Evolutionary conservation across 1,284 basidiomycete species (phyloP), one percentile per base, ranked within the genome.

Genomic region (Hortiboletus rubellus): DNA sequence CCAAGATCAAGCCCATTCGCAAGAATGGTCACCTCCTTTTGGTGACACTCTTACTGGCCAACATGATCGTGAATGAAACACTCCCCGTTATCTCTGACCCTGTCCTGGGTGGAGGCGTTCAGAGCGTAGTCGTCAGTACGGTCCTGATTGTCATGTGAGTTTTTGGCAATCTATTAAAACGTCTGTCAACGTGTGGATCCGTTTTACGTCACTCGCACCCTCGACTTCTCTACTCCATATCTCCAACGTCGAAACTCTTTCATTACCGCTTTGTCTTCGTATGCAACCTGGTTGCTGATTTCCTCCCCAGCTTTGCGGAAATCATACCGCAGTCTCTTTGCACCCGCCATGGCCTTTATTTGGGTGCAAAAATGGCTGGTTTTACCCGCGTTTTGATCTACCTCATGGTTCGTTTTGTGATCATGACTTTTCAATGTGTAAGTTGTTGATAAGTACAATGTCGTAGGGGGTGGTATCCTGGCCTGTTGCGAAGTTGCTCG

Each of bases 21-120:
- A 83, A 88, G 78, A 87, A 94, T 66, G 91, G 91, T 0, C 91
- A 94, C 71, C 76, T 94, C 34, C 79, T 94, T 7, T 82, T 94
- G 53, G 91, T 94, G 58, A 93, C 91, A 0, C 82, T 94, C 14
- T 81, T 94, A 10, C 76, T 94, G 34, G 86, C 88, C 45, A 93
- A 94, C 73, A 93, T 94, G 92, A 92, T 96, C 63, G 87, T 89
- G 64, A 95, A 95, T 73, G 94, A 96, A 75, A 86, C 92, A 5
- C 82, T 98, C 5, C 95, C 96, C 33, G 87, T 98, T 68, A 94
- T 98, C 66, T 83, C 92, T 31, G 92, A 95, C 68, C 87, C 87
- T 27, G 80, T 98, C 42, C 82, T 98, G 2, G 94, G 94, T 37
- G 92, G 93, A 41, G 92, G 93, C 31, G 74, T 90, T 12, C 83